Evolutionary conservation across 2,329 filamentous ascomycete genomes (phyloP).

Genomic region (Hypocreales sp.): DNA sequence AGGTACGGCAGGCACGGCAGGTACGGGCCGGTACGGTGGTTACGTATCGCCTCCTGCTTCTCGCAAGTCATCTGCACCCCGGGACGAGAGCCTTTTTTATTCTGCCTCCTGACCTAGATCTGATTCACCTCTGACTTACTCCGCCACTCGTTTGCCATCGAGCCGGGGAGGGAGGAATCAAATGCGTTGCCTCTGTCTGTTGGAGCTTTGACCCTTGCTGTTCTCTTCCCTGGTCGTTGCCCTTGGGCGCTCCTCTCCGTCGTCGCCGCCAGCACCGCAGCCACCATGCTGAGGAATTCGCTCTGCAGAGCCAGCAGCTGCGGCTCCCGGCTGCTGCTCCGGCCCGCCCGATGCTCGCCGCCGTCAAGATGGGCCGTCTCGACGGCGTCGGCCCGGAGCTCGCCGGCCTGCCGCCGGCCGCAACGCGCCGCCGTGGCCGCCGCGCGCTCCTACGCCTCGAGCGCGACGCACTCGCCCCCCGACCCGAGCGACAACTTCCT

Average conservation of each 20-base stretch:
- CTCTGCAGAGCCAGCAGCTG: conserved; percentile 44
- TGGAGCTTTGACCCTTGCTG: conserved; percentile 7
- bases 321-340: conserved; percentile 47
- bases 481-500: conserved; percentile 94
- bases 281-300: conserved; percentile 55
- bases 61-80: too few relatives aligned
- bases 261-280: conserved; percentile 1
- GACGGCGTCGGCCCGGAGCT: conserved; percentile 20
- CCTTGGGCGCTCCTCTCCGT: neutral
- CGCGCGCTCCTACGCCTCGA: conserved; percentile 38
- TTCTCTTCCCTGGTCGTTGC: neutral
- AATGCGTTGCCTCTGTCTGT: conserved; percentile 12
- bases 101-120: too few relatives aligned
- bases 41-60: too few relatives aligned
- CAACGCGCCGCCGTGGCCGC: conserved; percentile 31
- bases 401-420: conserved; percentile 24
- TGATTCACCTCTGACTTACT: too few relatives aligned
- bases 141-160: too few relatives aligned
- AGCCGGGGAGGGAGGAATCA: too few relatives aligned
- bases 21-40: too few relatives aligned
- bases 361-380: conserved; percentile 26
- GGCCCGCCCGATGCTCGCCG: conserved; percentile 32
- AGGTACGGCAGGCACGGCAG: too few relatives aligned
- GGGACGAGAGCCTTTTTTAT: too few relatives aligned
- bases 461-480: conserved; percentile 35